Base-by-base conservation (phyloP, 345 rosid genomes). In the Sapria himalayana region DNA sequence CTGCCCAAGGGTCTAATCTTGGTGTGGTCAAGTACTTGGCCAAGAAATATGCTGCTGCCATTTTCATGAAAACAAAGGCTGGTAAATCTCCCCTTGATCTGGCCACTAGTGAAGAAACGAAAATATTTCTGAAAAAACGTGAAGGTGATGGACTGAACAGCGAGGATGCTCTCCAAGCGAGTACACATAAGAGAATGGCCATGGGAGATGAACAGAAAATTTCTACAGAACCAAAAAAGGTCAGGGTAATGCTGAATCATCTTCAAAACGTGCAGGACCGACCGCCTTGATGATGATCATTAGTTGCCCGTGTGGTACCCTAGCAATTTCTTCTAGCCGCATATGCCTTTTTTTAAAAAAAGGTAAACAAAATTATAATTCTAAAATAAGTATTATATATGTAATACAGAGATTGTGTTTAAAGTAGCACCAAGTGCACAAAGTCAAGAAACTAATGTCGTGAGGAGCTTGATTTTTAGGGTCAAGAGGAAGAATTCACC, bases 41-140 rank as follows among this genome's bases (percentile, higher is more conserved):
- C 16, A 74, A 65, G 54, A 84, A 89, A 67, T n/a, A n/a, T n/a
- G 92, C 92, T 37, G 73, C 78, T 0, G 52, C 69, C 62, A 67
- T 74, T 13, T 29, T 59, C 51, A 65, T 66, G 33, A 65, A 64
- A 46, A 89, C 85, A 0, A 89, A 79, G 54, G 84, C 79, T 0
- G 98, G 95, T 41, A 82, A 69, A 56, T 64, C 75, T 44, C 79
- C 98, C 18, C 60, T 63, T 3, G 84, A 89, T 76, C 72, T 82
- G 52, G 84, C 86, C 4, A 50, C 52, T 41, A 63, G 29, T 8
- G 66, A 71, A 4, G 95, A 77, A 48, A 61, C 70, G 16, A 58
- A 60, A 14, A 49, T 61, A 11, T 54, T 65, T 49, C 69, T 82
- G 18, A 67, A 72, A 46, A 72, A 73, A 41, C 57, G 65, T 31